Evolutionary conservation across 176 grass and related monocot genomes (phyloP), one percentile per base, ranked within the genome.

Genomic region (barley (Hordeum vulgare)): DNA sequence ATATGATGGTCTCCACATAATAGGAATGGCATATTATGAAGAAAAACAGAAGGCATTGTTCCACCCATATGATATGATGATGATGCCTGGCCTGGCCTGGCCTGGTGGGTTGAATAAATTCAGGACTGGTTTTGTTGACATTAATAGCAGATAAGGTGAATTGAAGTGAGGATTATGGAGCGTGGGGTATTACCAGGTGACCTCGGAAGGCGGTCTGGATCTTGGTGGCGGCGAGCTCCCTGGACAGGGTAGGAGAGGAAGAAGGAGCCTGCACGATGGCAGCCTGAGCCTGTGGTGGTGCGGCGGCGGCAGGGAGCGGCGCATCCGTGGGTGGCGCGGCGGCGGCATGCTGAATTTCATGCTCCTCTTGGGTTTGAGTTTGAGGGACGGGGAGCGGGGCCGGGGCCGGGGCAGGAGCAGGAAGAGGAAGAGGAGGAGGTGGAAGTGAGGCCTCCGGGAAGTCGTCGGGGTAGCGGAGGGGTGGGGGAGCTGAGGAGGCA

Each of bases 151-250:
- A 11, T 44, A 44, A 13, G 42, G 0, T 44, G 12, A 0, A 66
- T 13, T 9, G 60, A 45, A 65, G 4, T 10, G 11, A 51, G 61
- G 41, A 66, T 23, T 40, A 0, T n/a, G 17, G 49, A 0, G 39
- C 44, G 18, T 20, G 4, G 4, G 11, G 14, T 20, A 66, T 53
- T 90, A 94, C 92, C 91, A 90, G 71, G 75, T 94, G 79, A 42
- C 88, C 92, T 47, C 86, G 61, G 51, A 94, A 91, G 59, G 92
- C 86, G 18, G 88, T 94, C 42, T 94, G 92, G 86, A 94, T 94
- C 75, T 81, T 94, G 59, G 88, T 86, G 65, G 86, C 92, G 2
- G 92, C 88, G 21, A 86, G 64, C 70, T 90, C 92, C 56, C 21
- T 80, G 1, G 88, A 84, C 61, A 72, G 86, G 2, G 69, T 83